phyloP scores from a whole-genome alignment of 2,329 filamentous ascomycete genomes.

The Pestalotiopsis sp. region DNA sequence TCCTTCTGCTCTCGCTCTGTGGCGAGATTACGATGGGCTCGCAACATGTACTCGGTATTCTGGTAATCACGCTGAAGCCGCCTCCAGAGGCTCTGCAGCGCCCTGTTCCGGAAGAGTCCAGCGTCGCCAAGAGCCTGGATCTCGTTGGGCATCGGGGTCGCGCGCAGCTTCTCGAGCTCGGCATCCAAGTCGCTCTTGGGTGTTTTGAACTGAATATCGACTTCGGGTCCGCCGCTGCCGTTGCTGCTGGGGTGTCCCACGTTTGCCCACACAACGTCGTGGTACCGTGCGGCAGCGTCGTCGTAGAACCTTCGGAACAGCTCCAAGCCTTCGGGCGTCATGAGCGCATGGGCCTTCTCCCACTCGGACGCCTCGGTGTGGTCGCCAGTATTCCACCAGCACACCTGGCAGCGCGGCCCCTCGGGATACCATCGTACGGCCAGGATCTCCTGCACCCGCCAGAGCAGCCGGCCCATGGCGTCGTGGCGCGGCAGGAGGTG shows the following conservation, averaged over 20 bases:
- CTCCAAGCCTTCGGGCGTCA: conserved; percentile 5
- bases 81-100: conserved; percentile 2
- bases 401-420: not conserved
- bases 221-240: not conserved
- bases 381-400: not conserved
- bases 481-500: not conserved
- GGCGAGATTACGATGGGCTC: not conserved
- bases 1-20: conserved; percentile 2
- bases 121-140: not conserved
- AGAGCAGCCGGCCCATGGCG: not conserved
- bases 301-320: conserved; percentile 3
- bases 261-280: not conserved
- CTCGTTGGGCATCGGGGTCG: not conserved
- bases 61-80: not conserved
- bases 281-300: not conserved
- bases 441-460: conserved; percentile 1
- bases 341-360: not conserved
- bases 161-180: not conserved
- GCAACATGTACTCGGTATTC: not conserved
- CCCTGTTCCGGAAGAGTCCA: not conserved
- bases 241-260: not conserved
- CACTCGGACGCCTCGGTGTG: not conserved
- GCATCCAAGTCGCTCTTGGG: not conserved
- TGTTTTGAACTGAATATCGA: not conserved
- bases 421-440: not conserved